Percentiles rank a stretch among this genome's conserved stretches.
phyloP scores from a whole-genome alignment of 129 eudicot genomes.

The Smallanthus sonchifolius region DNA sequence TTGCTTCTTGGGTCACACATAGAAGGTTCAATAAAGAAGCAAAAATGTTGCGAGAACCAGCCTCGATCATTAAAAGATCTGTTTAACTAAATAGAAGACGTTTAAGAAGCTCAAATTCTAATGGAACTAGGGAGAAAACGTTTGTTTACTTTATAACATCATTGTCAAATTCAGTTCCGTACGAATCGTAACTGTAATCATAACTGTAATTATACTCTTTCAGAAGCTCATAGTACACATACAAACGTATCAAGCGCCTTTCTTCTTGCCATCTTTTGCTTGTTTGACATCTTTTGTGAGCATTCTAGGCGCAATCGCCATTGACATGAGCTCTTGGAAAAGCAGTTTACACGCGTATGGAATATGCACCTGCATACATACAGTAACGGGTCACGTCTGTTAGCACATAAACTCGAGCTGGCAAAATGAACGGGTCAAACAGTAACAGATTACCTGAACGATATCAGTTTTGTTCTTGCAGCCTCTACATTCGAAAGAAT shows the following conservation, averaged over 20 bases:
- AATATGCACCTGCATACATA: constrained; percentile 56
- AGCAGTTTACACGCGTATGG: constrained; percentile 93
- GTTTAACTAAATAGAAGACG: no score
- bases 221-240: not conserved
- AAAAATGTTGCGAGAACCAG: no score
- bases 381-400: not conserved
- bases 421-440: not conserved
- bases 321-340: constrained; percentile 93
- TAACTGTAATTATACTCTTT: no score
- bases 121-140: no score
- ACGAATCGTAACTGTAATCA: not conserved
- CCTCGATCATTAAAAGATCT: no score
- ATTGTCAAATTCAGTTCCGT: no score
- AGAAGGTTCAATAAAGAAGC: no score
- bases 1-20: no score
- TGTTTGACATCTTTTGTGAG: constrained; percentile 74
- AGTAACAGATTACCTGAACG: constrained; percentile 33
- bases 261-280: constrained; percentile 56
- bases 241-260: constrained; percentile 29
- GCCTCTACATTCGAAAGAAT: constrained; percentile 84
- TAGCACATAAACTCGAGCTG: not conserved
- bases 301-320: constrained; percentile 99
- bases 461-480: constrained; percentile 93
- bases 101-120: no score
- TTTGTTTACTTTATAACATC: no score